phyloP scores from a whole-genome alignment of 768 basidiomycete genomes.

The Trametes gibbosa region DNA sequence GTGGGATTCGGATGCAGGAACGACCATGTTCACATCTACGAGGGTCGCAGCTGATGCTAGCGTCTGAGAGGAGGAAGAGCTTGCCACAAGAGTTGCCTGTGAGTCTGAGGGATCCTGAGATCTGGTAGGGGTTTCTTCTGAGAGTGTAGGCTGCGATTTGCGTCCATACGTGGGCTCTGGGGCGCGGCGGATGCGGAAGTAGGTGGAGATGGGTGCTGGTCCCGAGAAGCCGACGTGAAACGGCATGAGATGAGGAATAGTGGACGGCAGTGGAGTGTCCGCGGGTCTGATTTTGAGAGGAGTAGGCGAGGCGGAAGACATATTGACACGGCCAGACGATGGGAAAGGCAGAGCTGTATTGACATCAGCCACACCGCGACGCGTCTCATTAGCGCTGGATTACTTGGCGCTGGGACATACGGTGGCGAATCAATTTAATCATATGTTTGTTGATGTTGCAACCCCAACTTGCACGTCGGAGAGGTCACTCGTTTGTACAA shows the following conservation, averaged over 20 bases:
- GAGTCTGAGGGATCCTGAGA: not conserved
- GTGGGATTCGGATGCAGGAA: slow-evolving; percentile 24
- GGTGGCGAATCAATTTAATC: too few relatives aligned
- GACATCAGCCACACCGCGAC: not conserved
- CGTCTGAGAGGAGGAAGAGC: not conserved
- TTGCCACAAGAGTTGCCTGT: slow-evolving; percentile 10
- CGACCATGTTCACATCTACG: not conserved
- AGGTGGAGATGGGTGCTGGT: slow-evolving; percentile 70
- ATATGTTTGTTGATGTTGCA: too few relatives aligned
- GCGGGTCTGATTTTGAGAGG: not conserved
- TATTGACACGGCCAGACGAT: not conserved
- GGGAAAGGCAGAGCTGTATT: not conserved
- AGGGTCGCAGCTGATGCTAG: not conserved
- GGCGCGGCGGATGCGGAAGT: slow-evolving; percentile 55
- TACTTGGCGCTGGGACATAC: too few relatives aligned
- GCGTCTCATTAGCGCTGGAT: too few relatives aligned
- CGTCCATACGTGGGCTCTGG: slow-evolving; percentile 22
- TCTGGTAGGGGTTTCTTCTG: not conserved
- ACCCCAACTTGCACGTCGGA: too few relatives aligned
- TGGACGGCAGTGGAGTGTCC: not conserved
- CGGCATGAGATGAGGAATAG: slow-evolving; percentile 72
- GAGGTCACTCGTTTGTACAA: too few relatives aligned
- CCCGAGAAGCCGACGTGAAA: slow-evolving; percentile 75
- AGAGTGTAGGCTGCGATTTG: not conserved
- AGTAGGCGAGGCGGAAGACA: not conserved